Conservation (phyloP, 768 basidiomycete species). For the Daedalea quercina region DNA sequence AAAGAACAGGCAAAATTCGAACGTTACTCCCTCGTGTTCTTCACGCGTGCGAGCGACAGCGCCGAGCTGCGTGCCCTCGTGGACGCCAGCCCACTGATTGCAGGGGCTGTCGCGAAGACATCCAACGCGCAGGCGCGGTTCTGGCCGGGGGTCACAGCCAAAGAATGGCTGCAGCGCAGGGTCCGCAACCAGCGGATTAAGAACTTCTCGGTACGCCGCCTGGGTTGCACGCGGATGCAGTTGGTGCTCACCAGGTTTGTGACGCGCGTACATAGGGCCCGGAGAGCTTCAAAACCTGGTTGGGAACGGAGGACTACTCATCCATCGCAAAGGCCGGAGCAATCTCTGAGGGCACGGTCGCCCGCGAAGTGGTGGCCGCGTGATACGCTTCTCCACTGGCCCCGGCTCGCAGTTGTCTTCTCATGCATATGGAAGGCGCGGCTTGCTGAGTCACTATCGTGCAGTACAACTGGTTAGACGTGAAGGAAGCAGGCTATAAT, state of each 20-base stretch:
- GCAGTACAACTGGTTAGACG: too few relatives aligned
- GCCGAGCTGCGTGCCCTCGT: conserved; percentile 44
- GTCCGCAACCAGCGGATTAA: conserved; percentile 26
- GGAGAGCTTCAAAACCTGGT: conserved; percentile 8
- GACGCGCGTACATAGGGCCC: too few relatives aligned
- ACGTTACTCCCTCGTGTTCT: conserved; percentile 69
- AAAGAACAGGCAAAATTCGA: conserved; percentile 44
- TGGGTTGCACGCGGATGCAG: too few relatives aligned
- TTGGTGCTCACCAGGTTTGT: too few relatives aligned
- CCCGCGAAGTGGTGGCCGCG: neutral
- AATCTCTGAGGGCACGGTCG: neutral
- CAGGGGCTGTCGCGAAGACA: conserved; percentile 31
- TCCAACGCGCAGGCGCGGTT: conserved; percentile 26
- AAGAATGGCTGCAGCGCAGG: conserved; percentile 35
- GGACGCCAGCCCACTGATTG: conserved; percentile 44
- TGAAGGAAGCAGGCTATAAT: too few relatives aligned
- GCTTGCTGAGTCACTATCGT: too few relatives aligned
- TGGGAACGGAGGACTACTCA: conserved; percentile 10
- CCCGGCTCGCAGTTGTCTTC: neutral
- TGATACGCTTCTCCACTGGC: neutral
- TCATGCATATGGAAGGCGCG: too few relatives aligned
- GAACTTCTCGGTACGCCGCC: conserved; percentile 10
- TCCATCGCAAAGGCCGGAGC: neutral
- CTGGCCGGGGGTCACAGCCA: conserved; percentile 27
- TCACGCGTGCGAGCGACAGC: conserved; percentile 54